Percentiles rank a stretch among this genome's conserved stretches.
Conservation (phyloP, 2,329 filamentous ascomycete species). For the Metarhizium brunneum region DNA sequence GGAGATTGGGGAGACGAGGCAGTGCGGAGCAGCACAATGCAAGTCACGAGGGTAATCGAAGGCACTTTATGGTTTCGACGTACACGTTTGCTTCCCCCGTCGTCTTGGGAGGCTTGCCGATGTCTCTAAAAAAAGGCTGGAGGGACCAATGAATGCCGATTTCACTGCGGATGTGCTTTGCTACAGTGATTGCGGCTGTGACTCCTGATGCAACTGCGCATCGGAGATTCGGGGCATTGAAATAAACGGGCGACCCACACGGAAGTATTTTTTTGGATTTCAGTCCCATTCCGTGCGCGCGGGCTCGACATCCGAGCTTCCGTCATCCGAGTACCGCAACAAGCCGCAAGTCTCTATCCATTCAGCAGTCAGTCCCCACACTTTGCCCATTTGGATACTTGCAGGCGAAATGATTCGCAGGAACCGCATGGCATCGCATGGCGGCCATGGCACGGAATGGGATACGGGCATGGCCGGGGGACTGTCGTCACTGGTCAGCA, state of each 20-base stretch:
- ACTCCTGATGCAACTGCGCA: background rate
- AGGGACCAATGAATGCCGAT: background rate
- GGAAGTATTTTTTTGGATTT: background rate
- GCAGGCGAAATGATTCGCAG: conserved; percentile 1
- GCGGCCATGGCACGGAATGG: too few species aligned
- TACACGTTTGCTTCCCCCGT: background rate
- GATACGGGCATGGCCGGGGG: background rate
- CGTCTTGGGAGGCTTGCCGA: too few species aligned
- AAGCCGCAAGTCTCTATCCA: background rate
- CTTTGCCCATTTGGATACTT: conserved; percentile 4
- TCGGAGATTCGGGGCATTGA: background rate
- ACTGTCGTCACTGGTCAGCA: background rate
- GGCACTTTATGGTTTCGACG: conserved; percentile 6
- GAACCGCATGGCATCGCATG: too few species aligned
- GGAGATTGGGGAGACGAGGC: background rate
- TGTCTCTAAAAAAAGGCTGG: too few species aligned
- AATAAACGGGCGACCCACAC: background rate
- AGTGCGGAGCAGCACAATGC: background rate
- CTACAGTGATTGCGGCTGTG: too few species aligned
- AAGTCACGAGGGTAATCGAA: conserved; percentile 1
- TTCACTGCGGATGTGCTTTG: background rate
- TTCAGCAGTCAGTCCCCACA: background rate
- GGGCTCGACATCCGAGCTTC: conserved; percentile 18
- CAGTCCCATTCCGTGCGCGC: background rate
- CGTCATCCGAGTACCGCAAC: conserved; percentile 12